Percentiles rank a stretch among this genome's conserved stretches.
phyloP scores from a whole-genome alignment of 1,284 basidiomycete species.

The Pyrrhoderma noxium region DNA sequence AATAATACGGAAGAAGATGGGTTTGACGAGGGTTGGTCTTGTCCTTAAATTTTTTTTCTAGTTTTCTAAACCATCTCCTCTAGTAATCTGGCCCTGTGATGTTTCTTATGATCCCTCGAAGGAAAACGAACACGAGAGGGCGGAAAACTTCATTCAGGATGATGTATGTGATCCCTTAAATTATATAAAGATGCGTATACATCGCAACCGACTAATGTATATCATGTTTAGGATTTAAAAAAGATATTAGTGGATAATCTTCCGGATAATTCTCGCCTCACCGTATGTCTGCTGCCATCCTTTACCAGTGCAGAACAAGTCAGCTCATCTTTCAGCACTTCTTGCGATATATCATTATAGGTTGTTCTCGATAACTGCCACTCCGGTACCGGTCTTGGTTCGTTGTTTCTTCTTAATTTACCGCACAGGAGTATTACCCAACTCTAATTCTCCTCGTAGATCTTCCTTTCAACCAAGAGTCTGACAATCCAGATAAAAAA shows the following conservation, averaged over 20 bases:
- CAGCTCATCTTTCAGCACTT: background rate
- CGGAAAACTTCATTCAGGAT: conserved; percentile 15
- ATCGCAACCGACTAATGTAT: background rate
- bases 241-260: conserved; percentile 14
- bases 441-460: no score
- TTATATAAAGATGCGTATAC: background rate
- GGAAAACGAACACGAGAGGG: conserved; percentile 2
- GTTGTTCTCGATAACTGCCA: conserved; percentile 19
- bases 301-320: background rate
- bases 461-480: no score
- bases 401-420: no score
- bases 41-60: background rate
- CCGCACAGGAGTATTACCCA: no score
- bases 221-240: conserved; percentile 10
- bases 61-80: background rate
- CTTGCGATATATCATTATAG: no score
- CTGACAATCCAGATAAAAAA: no score
- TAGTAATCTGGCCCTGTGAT: conserved; percentile 18
- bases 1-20: conserved; percentile 17
- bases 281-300: conserved; percentile 7
- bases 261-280: conserved; percentile 15
- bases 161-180: conserved; percentile 8
- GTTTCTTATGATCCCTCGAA: conserved; percentile 4
- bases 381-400: conserved; percentile 18
- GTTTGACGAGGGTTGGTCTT: conserved; percentile 16